Evolutionary conservation across 2,329 filamentous ascomycete species (phyloP), one percentile per base, ranked within the genome.

Genomic region (Camptophora hylomeconis): DNA sequence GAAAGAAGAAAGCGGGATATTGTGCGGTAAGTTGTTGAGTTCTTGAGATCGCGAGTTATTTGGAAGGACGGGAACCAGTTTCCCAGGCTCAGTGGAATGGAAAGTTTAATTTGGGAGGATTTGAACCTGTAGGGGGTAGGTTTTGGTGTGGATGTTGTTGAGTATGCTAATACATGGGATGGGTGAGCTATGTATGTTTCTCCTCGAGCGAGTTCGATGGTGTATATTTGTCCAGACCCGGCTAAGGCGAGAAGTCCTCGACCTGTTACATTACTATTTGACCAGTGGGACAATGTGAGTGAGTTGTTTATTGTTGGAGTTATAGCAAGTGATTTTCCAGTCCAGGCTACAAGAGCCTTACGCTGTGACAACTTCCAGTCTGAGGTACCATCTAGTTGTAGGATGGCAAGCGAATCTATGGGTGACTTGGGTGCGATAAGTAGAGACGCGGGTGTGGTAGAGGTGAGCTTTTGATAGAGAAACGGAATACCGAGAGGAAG

Each of bases 361-460:
- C 82, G 71, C 52, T 95, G 86, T 5, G 82, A 71, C 6, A 98
- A 63, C 64, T 93, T 81, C 87, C 89, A 98, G 58, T 98, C 89
- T 33, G 84, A 76, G 4, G 84, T 83, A 33, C 89, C 89, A 60
- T 98, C 84, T 28, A 98, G 71, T 50, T 87, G 80, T 15, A 98
- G 67, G 5, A 92, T 73, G 8, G 80, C 75, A 44, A 98, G 86
- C 5, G 84, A 86, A 1, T 86, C 89, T 29, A 78, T 75, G 4
- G 82, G 74, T 4, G 83, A 83, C 52, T 84, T 89, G 14, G 87
- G 84, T 17, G 81, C 80, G 44, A 98, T 79, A 39, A 98, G 63
- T 17, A 84, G 84, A 23, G 80, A 92, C 41, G 94, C 70, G 2
- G 89, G 86, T 25, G 75, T 80, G 1, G 86, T 84, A 1, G 87